Evolutionary conservation across 2,329 filamentous ascomycete species (phyloP).

Genomic region (Stemphylium vesicarium): DNA sequence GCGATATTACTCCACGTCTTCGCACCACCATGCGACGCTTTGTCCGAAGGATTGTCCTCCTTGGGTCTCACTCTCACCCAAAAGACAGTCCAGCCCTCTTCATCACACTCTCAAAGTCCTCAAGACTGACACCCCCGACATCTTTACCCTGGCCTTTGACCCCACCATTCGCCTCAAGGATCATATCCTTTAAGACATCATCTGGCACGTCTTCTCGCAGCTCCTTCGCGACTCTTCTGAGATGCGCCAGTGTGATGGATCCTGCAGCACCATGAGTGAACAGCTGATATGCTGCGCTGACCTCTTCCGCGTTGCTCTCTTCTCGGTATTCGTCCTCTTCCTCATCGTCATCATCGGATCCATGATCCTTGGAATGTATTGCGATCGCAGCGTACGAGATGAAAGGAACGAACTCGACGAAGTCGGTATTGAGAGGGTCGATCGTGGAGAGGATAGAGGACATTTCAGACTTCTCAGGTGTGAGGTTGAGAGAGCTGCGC

Average conservation of each 20-base stretch:
- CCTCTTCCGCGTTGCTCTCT: conserved; percentile 63
- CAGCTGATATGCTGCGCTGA: conserved; percentile 80
- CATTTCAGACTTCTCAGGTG: conserved; percentile 71
- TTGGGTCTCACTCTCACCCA: conserved; percentile 58
- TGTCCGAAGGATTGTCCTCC: neutral
- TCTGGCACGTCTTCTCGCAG: conserved; percentile 86
- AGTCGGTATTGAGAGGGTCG: conserved; percentile 81
- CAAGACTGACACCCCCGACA: conserved; percentile 70
- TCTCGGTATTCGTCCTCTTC: conserved; percentile 41
- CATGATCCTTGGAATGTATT: conserved; percentile 60
- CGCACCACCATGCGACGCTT: neutral
- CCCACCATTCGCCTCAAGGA: conserved; percentile 89
- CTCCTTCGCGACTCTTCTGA: conserved; percentile 78
- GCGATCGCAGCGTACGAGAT: conserved; percentile 88
- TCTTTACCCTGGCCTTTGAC: conserved; percentile 62
- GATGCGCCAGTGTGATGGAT: conserved; percentile 79
- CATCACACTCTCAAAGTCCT: conserved; percentile 90
- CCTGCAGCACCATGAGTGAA: conserved; percentile 68
- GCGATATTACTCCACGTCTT: neutral
- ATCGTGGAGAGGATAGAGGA: conserved; percentile 78
- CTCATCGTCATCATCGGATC: conserved; percentile 51
- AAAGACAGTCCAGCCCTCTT: conserved; percentile 77
- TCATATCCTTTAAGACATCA: conserved; percentile 88
- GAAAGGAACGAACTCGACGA: conserved; percentile 80
- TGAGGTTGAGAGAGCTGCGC: conserved; percentile 77